A percentile compares a stretch with the other conserved stretches of the same genome.
Evolutionary conservation across 768 basidiomycete species (phyloP).

Genomic region (Mrakia gelida): DNA sequence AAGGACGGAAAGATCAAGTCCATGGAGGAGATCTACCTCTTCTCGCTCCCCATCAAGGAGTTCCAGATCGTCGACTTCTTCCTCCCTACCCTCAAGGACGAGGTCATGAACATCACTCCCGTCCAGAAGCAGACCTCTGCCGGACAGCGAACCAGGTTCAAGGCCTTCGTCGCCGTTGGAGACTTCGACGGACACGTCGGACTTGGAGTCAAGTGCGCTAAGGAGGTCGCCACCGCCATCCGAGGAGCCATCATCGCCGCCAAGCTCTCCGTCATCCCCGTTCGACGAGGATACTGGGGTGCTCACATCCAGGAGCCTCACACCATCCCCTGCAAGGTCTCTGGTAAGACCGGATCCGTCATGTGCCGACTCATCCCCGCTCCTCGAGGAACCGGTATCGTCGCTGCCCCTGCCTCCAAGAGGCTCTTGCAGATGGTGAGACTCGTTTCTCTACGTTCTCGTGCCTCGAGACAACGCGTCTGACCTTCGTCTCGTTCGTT

Average conservation of each 20-base stretch:
- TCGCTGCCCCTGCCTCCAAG: constrained; percentile 96
- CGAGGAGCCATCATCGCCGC: constrained; percentile 99
- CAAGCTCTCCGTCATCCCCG: constrained; percentile 95
- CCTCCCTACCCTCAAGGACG: constrained; percentile 96
- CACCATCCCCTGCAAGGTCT: constrained; percentile 97
- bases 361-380: constrained; percentile 99
- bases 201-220: constrained; percentile 98
- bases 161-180: constrained; percentile 99
- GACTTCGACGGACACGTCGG: constrained; percentile 99
- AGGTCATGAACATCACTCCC: constrained; percentile 99
- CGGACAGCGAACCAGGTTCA: constrained; percentile 99
- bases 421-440: constrained; percentile 75
- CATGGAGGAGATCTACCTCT: constrained; percentile 99
- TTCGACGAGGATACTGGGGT: constrained; percentile 99
- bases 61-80: constrained; percentile 99
- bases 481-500: neutral
- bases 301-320: constrained; percentile 97
- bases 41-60: constrained; percentile 99
- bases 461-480: too few relatives aligned
- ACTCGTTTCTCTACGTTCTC: neutral
- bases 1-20: constrained; percentile 99
- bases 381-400: constrained; percentile 97
- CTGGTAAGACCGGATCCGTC: constrained; percentile 97
- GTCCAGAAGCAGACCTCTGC: constrained; percentile 99
- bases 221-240: constrained; percentile 99